Conservation (phyloP, 2,329 filamentous ascomycete species). For the Aspergillus brunneoviolaceus region DNA sequence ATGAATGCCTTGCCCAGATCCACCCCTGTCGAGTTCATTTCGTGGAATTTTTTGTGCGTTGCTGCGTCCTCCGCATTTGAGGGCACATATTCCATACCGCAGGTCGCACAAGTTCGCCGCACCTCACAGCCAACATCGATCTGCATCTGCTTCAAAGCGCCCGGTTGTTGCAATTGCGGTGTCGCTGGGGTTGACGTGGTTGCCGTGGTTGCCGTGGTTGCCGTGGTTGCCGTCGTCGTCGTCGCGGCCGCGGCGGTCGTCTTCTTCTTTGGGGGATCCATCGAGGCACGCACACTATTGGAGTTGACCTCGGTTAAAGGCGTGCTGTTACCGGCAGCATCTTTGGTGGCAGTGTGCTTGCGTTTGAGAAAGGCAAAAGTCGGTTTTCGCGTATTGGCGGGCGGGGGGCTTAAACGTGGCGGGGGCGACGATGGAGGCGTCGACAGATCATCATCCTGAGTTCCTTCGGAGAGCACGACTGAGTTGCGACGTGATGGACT, state of each 20-base stretch:
- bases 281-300: slow-evolving; percentile 43
- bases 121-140: slow-evolving; percentile 58
- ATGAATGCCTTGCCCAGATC: slow-evolving; percentile 61
- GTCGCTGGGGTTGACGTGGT: slow-evolving; percentile 7
- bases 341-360: slow-evolving; percentile 39
- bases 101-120: slow-evolving; percentile 58
- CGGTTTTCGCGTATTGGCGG: slow-evolving; percentile 47
- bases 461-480: slow-evolving; percentile 43
- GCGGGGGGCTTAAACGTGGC: slow-evolving; percentile 44
- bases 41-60: slow-evolving; percentile 64
- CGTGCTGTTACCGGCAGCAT: slow-evolving; percentile 27
- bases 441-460: slow-evolving; percentile 45
- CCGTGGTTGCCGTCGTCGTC: slow-evolving; percentile 8
- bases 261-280: slow-evolving; percentile 41
- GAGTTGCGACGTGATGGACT: slow-evolving; percentile 50
- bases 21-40: slow-evolving; percentile 60
- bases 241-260: neutral
- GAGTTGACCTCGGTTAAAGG: slow-evolving; percentile 49
- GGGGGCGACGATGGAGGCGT: slow-evolving; percentile 56
- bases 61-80: slow-evolving; percentile 61
- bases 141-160: slow-evolving; percentile 57
- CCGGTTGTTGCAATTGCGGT: slow-evolving; percentile 32
- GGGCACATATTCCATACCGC: slow-evolving; percentile 66
- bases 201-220: neutral
- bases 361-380: slow-evolving; percentile 53